Percentiles rank a stretch among this genome's conserved stretches.
phyloP scores from a whole-genome alignment of 441 rosid species.

The Croton laevigatus region DNA sequence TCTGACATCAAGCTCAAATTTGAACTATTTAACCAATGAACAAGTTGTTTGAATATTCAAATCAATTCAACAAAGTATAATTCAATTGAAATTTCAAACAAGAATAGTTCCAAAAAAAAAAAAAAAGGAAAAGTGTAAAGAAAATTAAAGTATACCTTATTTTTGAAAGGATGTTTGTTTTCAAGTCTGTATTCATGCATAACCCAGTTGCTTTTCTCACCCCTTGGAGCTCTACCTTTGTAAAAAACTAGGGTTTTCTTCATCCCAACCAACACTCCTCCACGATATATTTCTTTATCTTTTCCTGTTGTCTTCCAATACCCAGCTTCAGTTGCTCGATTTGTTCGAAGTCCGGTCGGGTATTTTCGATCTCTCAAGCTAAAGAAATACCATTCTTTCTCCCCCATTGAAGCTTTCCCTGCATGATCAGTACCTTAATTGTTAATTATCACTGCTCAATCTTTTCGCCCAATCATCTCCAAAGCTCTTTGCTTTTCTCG shows the following conservation, averaged over 20 bases:
- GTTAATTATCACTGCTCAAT: background rate
- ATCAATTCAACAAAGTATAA: too few species aligned
- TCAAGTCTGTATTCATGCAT: conserved; percentile 95
- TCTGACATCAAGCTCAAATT: too few species aligned
- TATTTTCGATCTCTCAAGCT: conserved; percentile 82
- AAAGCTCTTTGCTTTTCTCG: too few species aligned
- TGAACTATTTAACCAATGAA: too few species aligned
- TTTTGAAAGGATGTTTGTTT: conserved; percentile 42
- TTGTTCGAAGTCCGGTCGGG: conserved; percentile 94
- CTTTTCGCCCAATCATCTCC: too few species aligned
- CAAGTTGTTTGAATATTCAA: too few species aligned
- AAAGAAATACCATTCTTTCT: conserved; percentile 93
- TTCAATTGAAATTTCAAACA: background rate
- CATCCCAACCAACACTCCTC: conserved; percentile 72
- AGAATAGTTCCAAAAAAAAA: background rate
- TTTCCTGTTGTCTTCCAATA: conserved; percentile 98
- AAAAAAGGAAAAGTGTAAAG: background rate
- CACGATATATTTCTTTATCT: conserved; percentile 72
- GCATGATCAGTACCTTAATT: conserved; percentile 5
- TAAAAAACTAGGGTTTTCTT: conserved; percentile 98
- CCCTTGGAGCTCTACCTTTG: conserved; percentile 93
- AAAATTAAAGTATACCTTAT: conserved; percentile 21
- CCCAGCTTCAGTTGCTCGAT: conserved; percentile 86
- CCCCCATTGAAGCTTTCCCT: conserved; percentile 96
- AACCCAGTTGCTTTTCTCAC: conserved; percentile 93